A percentile compares a stretch with the other conserved stretches of the same genome.
Evolutionary conservation across 2,329 filamentous ascomycete species (phyloP).

Genomic region (Clarireedia sp.): DNA sequence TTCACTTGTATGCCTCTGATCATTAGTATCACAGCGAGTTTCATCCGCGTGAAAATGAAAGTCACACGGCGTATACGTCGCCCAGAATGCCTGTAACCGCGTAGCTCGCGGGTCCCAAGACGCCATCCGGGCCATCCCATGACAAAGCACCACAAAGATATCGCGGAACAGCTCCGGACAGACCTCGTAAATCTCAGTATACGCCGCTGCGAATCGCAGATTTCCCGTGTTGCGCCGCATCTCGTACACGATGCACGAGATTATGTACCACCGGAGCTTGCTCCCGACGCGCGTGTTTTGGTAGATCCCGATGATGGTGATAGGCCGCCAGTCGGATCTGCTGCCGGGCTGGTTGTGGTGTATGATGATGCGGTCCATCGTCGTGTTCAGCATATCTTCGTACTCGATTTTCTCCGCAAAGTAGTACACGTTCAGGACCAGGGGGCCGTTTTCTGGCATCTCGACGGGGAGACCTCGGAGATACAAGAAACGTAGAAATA

Average conservation of each 20-base stretch:
- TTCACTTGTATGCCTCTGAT: neutral
- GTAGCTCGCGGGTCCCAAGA: neutral
- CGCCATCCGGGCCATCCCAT: neutral
- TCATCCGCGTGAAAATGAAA: neutral
- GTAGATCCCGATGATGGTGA: neutral
- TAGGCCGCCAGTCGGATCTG: too few species aligned
- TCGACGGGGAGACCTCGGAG: too few species aligned
- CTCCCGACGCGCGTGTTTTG: neutral
- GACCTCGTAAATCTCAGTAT: too few species aligned
- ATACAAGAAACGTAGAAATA: too few species aligned
- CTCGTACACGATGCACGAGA: rapidly evolving
- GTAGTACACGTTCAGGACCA: too few species aligned
- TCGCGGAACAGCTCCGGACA: neutral
- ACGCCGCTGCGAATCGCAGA: neutral
- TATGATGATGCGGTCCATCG: too few species aligned
- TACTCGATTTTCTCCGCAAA: too few species aligned
- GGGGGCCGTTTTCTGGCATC: too few species aligned
- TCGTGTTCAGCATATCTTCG: too few species aligned
- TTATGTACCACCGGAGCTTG: neutral
- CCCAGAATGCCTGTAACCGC: neutral
- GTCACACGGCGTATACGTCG: neutral
- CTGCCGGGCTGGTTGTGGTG: too few species aligned
- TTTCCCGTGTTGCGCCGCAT: neutral
- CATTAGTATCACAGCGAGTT: neutral
- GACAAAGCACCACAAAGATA: neutral